These are phyloP conservation scores for Prinsepia uniflora DNA, from an alignment of 306 rosid genomes.

Conservation along the genomic window DNA sequence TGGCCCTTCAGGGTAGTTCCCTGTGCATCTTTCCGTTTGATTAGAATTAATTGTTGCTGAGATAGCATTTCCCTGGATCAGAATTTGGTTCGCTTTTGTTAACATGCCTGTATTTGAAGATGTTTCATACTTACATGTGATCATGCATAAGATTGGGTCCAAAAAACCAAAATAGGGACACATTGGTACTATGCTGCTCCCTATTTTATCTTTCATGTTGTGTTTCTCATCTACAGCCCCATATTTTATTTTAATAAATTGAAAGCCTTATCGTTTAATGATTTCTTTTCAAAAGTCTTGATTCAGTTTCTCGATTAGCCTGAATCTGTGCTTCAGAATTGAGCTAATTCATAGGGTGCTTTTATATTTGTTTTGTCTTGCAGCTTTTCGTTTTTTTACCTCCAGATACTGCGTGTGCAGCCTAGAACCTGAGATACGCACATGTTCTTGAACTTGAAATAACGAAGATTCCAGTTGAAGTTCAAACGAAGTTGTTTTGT, in stretches of 20 bases:
- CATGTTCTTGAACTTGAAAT: background rate
- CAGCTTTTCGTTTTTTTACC: background rate
- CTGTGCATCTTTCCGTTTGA: slow-evolving; percentile 45
- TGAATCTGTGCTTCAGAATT: background rate
- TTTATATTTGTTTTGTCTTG: background rate
- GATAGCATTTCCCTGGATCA: slow-evolving; percentile 42
- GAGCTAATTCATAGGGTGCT: background rate
- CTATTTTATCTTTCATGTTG: slow-evolving; percentile 18
- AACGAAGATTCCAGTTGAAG: background rate
- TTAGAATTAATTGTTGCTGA: slow-evolving; percentile 46
- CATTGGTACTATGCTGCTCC: slow-evolving; percentile 24
- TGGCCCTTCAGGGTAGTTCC: slow-evolving; percentile 42
- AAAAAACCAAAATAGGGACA: slow-evolving; percentile 43
- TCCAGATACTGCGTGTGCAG: background rate
- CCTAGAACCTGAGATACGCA: background rate
- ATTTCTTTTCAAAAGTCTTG: slow-evolving; percentile 21
- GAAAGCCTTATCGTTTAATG: slow-evolving; percentile 39
- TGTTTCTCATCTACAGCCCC: slow-evolving; percentile 24
- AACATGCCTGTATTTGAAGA: slow-evolving; percentile 44
- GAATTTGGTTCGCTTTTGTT: slow-evolving; percentile 49
- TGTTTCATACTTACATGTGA: slow-evolving; percentile 40
- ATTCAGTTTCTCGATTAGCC: background rate
- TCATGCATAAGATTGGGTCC: slow-evolving; percentile 43
- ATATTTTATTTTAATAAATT: slow-evolving; percentile 55
- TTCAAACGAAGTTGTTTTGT: background rate